phyloP scores from a whole-genome alignment of 2,329 filamentous ascomycete species.

The Capronia epimyces region DNA sequence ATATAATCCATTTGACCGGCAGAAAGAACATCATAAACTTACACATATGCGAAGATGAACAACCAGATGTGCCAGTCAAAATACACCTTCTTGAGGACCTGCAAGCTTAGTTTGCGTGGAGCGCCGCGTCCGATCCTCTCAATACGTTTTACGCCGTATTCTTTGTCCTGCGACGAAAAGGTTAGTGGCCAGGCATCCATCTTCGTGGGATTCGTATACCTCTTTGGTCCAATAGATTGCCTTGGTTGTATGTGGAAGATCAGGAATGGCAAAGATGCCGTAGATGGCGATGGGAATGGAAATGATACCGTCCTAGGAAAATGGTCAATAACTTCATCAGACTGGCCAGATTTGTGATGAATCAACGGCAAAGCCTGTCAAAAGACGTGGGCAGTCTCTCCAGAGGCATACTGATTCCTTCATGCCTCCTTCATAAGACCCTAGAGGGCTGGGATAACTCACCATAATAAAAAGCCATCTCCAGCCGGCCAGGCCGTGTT shows the following conservation, averaged over 20 bases:
- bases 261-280: slow-evolving; percentile 40
- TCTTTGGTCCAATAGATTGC: slow-evolving; percentile 33
- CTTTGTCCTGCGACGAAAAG: too few species aligned
- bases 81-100: background rate
- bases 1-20: background rate
- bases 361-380: too few species aligned
- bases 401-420: too few species aligned
- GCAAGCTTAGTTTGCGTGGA: background rate
- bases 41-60: background rate
- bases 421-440: too few species aligned
- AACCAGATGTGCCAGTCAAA: background rate
- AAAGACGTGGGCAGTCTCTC: too few species aligned
- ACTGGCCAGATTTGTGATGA: too few species aligned
- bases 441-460: too few species aligned
- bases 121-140: background rate
- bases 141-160: slow-evolving; percentile 23
- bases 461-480: slow-evolving; percentile 38
- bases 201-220: too few species aligned
- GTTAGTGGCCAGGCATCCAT: too few species aligned
- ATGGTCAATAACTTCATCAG: too few species aligned
- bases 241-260: slow-evolving; percentile 34
- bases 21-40: background rate
- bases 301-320: slow-evolving; percentile 38
- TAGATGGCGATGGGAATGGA: slow-evolving; percentile 41
- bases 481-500: slow-evolving; percentile 42